phyloP scores from a whole-genome alignment of 1,284 basidiomycete genomes.

The Marasmius sp. region DNA sequence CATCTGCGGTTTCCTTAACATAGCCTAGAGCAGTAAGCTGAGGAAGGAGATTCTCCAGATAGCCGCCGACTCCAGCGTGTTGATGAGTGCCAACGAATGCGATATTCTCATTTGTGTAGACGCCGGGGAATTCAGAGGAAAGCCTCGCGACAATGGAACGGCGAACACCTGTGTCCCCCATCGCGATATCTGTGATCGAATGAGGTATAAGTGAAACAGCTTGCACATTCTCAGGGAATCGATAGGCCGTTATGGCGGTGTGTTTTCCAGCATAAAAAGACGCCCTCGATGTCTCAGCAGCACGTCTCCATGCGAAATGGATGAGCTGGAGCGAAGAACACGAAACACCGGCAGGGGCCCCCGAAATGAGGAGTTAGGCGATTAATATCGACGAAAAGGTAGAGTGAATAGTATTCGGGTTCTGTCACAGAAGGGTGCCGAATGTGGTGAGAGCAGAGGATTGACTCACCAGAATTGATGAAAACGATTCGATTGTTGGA shows the following conservation, averaged over 20 bases:
- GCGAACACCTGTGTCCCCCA: conserved; percentile 80
- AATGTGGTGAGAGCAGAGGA: not conserved
- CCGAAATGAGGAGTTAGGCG: not conserved
- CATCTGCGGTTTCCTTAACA: conserved; percentile 65
- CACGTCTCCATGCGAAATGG: too few relatives aligned
- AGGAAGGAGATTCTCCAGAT: conserved; percentile 74
- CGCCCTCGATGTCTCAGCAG: not conserved
- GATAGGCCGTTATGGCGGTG: not conserved
- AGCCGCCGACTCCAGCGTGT: conserved; percentile 81
- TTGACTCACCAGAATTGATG: conserved; percentile 65
- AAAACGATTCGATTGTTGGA: conserved; percentile 67
- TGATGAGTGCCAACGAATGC: conserved; percentile 78
- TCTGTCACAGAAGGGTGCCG: not conserved
- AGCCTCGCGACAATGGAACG: conserved; percentile 66
- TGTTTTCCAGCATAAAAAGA: not conserved
- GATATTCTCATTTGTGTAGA: conserved; percentile 73
- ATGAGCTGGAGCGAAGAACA: not conserved
- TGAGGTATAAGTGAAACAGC: not conserved
- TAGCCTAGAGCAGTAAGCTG: conserved; percentile 77
- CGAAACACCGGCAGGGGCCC: not conserved
- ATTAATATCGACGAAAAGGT: not conserved
- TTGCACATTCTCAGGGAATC: not conserved
- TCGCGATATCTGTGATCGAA: conserved; percentile 58
- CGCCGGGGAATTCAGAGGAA: conserved; percentile 52
- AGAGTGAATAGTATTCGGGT: not conserved